These are phyloP conservation scores for Volutella citrinella DNA, from an alignment of 2,329 filamentous ascomycete genomes.

Conservation along the genomic window DNA sequence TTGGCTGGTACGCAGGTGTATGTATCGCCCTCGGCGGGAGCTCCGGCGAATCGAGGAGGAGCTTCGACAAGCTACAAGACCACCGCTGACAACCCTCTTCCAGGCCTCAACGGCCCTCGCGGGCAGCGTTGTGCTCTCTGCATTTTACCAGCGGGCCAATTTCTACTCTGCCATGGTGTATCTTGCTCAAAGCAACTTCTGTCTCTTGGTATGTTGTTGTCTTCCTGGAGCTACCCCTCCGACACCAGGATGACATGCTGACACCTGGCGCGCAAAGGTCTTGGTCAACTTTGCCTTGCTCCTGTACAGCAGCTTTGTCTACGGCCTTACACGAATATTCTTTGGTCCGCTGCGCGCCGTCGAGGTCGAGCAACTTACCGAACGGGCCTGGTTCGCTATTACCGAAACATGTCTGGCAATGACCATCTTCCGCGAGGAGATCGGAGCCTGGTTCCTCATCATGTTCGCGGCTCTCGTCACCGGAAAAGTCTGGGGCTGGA, in stretches of 20 bases:
- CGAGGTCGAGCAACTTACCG: slow-evolving; percentile 95
- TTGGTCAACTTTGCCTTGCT: slow-evolving; percentile 88
- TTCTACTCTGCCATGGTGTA: slow-evolving; percentile 99
- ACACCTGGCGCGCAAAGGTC: slow-evolving; percentile 52
- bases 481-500: slow-evolving; percentile 98
- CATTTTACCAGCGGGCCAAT: slow-evolving; percentile 92
- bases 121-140: slow-evolving; percentile 78
- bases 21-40: slow-evolving; percentile 28
- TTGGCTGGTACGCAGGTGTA: slow-evolving; percentile 61
- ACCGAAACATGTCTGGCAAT: slow-evolving; percentile 96
- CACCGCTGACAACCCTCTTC: slow-evolving; percentile 16
- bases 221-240: slow-evolving; percentile 1
- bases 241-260: slow-evolving; percentile 6
- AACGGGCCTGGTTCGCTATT: slow-evolving; percentile 96
- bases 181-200: slow-evolving; percentile 93
- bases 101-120: slow-evolving; percentile 82
- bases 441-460: slow-evolving; percentile 89
- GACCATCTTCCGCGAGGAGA: slow-evolving; percentile 95
- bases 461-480: slow-evolving; percentile 95
- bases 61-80: too few relatives aligned
- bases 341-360: slow-evolving; percentile 88
- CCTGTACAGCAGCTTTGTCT: slow-evolving; percentile 75
- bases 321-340: slow-evolving; percentile 82
- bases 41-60: too few relatives aligned
- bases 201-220: slow-evolving; percentile 69